These are phyloP conservation scores for Cyclospora cayetanensis DNA, from an alignment of 169 alveolate genomes.

Conservation along the genomic window DNA sequence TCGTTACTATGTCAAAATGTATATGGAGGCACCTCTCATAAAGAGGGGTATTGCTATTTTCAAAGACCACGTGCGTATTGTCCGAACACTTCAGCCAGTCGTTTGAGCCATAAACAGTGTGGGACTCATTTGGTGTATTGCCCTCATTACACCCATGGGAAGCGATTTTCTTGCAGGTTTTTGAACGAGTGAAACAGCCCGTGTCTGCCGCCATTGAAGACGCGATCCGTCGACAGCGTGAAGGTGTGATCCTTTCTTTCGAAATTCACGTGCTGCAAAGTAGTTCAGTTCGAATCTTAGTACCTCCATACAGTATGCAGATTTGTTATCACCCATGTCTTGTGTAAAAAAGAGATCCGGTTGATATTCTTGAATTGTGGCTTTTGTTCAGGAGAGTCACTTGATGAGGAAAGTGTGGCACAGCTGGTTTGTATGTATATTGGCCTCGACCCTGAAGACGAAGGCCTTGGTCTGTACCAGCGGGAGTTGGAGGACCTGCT, in stretches of 20 bases:
- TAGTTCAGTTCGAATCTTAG: background rate
- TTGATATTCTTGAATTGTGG: too few species aligned
- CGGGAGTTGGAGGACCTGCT: conserved; percentile 75
- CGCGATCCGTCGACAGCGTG: conserved; percentile 72
- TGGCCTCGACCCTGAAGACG: conserved; percentile 71
- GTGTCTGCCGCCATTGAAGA: conserved; percentile 63
- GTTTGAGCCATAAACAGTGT: too few species aligned
- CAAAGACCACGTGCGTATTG: conserved; percentile 70
- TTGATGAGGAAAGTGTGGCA: conserved; percentile 65
- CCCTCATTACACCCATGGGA: too few species aligned
- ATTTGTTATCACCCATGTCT: background rate
- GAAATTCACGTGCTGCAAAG: background rate
- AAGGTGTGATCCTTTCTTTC: conserved; percentile 26
- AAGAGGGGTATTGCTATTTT: conserved; percentile 77
- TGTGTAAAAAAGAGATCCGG: background rate
- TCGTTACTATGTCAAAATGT: conserved; percentile 76
- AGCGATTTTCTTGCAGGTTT: conserved; percentile 66
- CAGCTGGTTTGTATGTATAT: conserved; percentile 66
- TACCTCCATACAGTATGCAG: background rate
- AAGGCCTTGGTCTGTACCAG: conserved; percentile 68
- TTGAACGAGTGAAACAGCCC: conserved; percentile 63
- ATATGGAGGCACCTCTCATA: conserved; percentile 77
- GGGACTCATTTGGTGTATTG: too few species aligned
- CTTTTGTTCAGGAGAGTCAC: conserved; percentile 32
- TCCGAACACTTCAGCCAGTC: too few species aligned